A percentile compares a stretch with the other conserved stretches of the same genome.
Evolutionary conservation across 129 eudicot species (phyloP).

Genomic region (Escallonia rubra): DNA sequence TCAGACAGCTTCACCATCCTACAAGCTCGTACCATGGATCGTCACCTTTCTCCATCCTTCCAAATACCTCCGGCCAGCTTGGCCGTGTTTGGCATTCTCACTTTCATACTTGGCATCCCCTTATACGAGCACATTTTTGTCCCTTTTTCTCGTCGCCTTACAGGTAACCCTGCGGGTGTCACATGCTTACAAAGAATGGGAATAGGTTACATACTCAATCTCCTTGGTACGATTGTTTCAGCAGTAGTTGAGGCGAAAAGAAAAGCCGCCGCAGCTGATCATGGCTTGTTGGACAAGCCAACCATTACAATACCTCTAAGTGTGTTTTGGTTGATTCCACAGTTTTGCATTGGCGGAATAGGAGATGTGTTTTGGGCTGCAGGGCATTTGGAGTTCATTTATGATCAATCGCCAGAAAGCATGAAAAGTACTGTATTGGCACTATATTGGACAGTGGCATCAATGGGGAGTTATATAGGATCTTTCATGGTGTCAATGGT

Average conservation of each 20-base stretch:
- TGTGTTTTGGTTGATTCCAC: slow-evolving; percentile 74
- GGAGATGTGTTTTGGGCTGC: slow-evolving; percentile 57
- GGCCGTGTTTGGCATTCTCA: slow-evolving; percentile 44
- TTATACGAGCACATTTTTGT: slow-evolving; percentile 57
- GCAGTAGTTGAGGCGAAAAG: slow-evolving; percentile 58
- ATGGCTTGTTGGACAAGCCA: slow-evolving; percentile 55
- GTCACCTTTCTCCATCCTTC: slow-evolving; percentile 56
- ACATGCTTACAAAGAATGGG: slow-evolving; percentile 74
- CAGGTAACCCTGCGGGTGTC: slow-evolving; percentile 57
- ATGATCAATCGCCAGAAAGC: slow-evolving; percentile 80
- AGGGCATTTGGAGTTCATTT: slow-evolving; percentile 67
- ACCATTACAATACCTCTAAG: slow-evolving; percentile 50
- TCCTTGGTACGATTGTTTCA: slow-evolving; percentile 35
- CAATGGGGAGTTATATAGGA: slow-evolving; percentile 59
- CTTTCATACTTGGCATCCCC: slow-evolving; percentile 35
- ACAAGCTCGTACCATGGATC: slow-evolving; percentile 85
- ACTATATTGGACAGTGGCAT: slow-evolving; percentile 37
- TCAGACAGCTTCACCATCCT: slow-evolving; percentile 48
- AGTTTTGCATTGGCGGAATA: slow-evolving; percentile 58
- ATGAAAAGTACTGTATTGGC: slow-evolving; percentile 81
- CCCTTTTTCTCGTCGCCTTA: slow-evolving; percentile 49
- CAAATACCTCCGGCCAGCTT: slow-evolving; percentile 76
- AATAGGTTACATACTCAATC: slow-evolving; percentile 50
- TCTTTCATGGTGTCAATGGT: slow-evolving; percentile 60
- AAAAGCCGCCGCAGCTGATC: slow-evolving; percentile 47